These are phyloP conservation scores for Ustilago bromivora DNA, from an alignment of 1,284 basidiomycete genomes.

Conservation along the genomic window DNA sequence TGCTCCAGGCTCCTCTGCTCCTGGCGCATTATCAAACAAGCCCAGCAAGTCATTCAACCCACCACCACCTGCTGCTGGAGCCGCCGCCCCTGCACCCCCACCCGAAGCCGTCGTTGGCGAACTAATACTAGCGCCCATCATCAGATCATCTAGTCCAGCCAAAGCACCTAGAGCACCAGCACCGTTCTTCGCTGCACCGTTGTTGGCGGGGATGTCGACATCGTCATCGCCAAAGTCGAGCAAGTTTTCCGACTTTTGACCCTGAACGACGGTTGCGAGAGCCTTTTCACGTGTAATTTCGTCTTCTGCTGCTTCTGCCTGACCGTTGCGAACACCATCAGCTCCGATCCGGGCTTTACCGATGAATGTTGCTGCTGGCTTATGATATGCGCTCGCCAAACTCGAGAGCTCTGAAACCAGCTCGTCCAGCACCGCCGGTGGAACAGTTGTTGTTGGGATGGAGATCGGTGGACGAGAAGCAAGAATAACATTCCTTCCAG, in stretches of 20 bases:
- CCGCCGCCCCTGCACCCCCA: slow-evolving; percentile 9
- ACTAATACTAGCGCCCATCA: slow-evolving; percentile 37
- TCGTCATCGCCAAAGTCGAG: slow-evolving; percentile 68
- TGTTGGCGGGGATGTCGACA: slow-evolving; percentile 25
- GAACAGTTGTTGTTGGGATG: slow-evolving; percentile 88
- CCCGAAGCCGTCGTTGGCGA: slow-evolving; percentile 9
- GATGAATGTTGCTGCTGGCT: slow-evolving; percentile 77
- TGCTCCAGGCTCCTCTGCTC: slow-evolving; percentile 53
- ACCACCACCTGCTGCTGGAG: slow-evolving; percentile 10
- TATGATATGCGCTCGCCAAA: slow-evolving; percentile 93
- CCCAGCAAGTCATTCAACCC: slow-evolving; percentile 63
- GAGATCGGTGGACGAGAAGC: slow-evolving; percentile 92
- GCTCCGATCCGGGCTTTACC: slow-evolving; percentile 69
- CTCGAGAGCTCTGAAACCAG: slow-evolving; percentile 77
- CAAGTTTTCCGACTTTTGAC: slow-evolving; percentile 66
- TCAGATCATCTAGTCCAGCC: slow-evolving; percentile 61
- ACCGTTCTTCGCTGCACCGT: slow-evolving; percentile 14
- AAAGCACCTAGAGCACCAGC: slow-evolving; percentile 53
- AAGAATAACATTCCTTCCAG: slow-evolving; percentile 91
- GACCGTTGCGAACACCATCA: slow-evolving; percentile 42
- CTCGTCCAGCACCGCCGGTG: slow-evolving; percentile 91
- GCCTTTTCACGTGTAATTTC: slow-evolving; percentile 66
- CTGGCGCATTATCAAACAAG: slow-evolving; percentile 60
- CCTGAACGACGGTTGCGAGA: slow-evolving; percentile 72
- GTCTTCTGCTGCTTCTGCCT: slow-evolving; percentile 38